These are phyloP conservation scores for Batrachochytrium dendrobatidis DNA, from an alignment of 371 early-diverging fungal genomes.

Conservation along the genomic window DNA sequence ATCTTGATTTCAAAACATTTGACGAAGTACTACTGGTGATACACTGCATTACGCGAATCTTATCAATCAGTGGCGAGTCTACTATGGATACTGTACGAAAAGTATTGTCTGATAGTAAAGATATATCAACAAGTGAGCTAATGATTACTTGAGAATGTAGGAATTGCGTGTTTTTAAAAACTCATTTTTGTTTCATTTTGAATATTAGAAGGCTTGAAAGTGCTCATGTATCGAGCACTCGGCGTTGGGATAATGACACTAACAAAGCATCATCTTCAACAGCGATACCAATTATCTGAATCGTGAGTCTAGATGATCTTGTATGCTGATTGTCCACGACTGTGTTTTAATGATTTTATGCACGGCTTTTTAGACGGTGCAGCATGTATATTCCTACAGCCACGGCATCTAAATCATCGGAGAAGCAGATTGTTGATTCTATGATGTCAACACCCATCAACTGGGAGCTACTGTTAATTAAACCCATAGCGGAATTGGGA, in stretches of 20 bases:
- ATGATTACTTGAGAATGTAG: neutral
- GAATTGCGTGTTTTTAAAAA: neutral
- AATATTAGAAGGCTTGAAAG: neutral
- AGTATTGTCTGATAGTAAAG: neutral
- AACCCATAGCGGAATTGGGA: no score
- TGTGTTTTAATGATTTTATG: neutral
- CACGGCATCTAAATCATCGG: neutral
- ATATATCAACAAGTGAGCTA: neutral
- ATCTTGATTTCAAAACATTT: slow-evolving; percentile 60
- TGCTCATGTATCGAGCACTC: slow-evolving; percentile 31
- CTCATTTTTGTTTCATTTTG: neutral
- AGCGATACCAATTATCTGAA: slow-evolving; percentile 57
- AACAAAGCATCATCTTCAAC: slow-evolving; percentile 52
- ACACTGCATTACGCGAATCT: slow-evolving; percentile 57
- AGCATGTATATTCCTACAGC: neutral
- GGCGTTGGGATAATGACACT: slow-evolving; percentile 52
- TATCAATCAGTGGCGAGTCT: slow-evolving; percentile 60
- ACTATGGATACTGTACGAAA: slow-evolving; percentile 28
- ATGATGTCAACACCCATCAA: neutral
- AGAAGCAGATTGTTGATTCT: neutral
- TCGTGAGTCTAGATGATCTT: slow-evolving; percentile 29
- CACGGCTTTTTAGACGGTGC: neutral
- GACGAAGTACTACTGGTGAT: slow-evolving; percentile 75
- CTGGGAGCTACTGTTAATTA: neutral
- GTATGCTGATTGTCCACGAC: neutral